phyloP scores from a whole-genome alignment of 2,329 filamentous ascomycete species.

The Alternaria gansuensis region DNA sequence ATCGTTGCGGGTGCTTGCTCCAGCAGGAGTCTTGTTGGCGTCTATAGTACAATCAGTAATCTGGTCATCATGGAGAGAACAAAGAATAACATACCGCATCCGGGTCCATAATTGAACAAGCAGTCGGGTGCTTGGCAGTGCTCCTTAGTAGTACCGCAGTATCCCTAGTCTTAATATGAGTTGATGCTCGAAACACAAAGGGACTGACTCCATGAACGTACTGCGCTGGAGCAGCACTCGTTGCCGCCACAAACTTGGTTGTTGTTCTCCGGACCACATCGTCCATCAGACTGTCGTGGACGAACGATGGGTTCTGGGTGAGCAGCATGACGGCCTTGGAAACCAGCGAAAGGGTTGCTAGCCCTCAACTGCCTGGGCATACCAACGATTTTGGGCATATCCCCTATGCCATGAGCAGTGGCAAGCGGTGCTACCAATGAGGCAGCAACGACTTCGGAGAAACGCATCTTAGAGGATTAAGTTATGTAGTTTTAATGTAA shows the following conservation, averaged over 20 bases:
- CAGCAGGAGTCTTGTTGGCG: constrained; percentile 64
- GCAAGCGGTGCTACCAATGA: constrained; percentile 45
- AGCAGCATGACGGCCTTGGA: constrained; percentile 30
- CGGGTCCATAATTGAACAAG: constrained; percentile 66
- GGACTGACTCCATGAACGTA: not conserved
- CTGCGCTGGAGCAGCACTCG: constrained; percentile 49
- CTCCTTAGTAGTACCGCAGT: constrained; percentile 63
- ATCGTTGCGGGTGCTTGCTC: constrained; percentile 63
- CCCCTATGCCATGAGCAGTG: constrained; percentile 43
- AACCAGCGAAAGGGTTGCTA: constrained; percentile 39
- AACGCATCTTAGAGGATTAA: constrained; percentile 39
- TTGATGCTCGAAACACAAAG: not conserved
- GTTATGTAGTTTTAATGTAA: constrained; percentile 1
- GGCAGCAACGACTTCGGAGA: constrained; percentile 41
- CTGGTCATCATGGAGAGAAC: not conserved
- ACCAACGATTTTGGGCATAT: constrained; percentile 47
- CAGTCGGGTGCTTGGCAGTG: constrained; percentile 70
- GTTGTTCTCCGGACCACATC: constrained; percentile 39
- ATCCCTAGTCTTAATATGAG: constrained; percentile 39
- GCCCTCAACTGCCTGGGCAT: constrained; percentile 42
- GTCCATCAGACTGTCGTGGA: constrained; percentile 41
- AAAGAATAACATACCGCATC: not conserved
- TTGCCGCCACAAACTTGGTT: constrained; percentile 37
- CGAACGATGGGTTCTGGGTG: constrained; percentile 27
- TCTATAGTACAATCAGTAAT: constrained; percentile 57